Conservation (phyloP, 805 yeast species). For the Cyberlindnera japonica region DNA sequence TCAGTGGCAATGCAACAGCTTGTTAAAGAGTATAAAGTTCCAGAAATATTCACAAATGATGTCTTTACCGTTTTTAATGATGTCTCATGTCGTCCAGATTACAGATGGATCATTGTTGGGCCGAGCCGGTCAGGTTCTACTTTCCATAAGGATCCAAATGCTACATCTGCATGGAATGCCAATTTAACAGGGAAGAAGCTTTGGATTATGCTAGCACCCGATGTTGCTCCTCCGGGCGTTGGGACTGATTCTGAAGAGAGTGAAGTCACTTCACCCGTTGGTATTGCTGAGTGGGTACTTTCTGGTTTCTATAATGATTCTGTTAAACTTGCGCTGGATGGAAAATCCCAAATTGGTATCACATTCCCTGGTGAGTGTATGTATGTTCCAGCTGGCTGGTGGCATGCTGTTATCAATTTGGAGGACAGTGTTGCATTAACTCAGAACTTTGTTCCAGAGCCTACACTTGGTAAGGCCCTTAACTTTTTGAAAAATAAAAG, state of each 20-base stretch:
- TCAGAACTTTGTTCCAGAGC: slow-evolving; percentile 78
- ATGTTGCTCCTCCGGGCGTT: slow-evolving; percentile 79
- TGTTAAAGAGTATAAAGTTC: slow-evolving; percentile 49
- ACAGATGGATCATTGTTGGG: slow-evolving; percentile 89
- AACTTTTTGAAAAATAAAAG: slow-evolving; percentile 63
- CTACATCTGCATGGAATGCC: slow-evolving; percentile 89
- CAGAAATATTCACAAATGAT: slow-evolving; percentile 55
- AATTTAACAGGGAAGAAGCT: slow-evolving; percentile 69
- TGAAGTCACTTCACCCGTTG: slow-evolving; percentile 90
- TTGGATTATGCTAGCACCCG: slow-evolving; percentile 88
- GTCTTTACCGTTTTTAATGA: slow-evolving; percentile 51
- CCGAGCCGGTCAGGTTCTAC: slow-evolving; percentile 82
- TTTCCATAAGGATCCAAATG: slow-evolving; percentile 90
- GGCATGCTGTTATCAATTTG: slow-evolving; percentile 90
- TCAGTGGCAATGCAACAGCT: slow-evolving; percentile 62
- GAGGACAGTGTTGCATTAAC: slow-evolving; percentile 84
- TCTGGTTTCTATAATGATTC: slow-evolving; percentile 78
- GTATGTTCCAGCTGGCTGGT: slow-evolving; percentile 95
- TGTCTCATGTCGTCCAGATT: slow-evolving; percentile 70
- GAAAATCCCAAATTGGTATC: slow-evolving; percentile 60
- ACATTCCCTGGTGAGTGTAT: slow-evolving; percentile 81
- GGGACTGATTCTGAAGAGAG: slow-evolving; percentile 71
- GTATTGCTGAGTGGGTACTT: slow-evolving; percentile 87
- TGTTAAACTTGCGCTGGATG: slow-evolving; percentile 43
- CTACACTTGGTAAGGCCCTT: slow-evolving; percentile 57